These are phyloP conservation scores for Sphaerobolus stellatus DNA, from an alignment of 1,284 basidiomycete species.

Conservation along the genomic window DNA sequence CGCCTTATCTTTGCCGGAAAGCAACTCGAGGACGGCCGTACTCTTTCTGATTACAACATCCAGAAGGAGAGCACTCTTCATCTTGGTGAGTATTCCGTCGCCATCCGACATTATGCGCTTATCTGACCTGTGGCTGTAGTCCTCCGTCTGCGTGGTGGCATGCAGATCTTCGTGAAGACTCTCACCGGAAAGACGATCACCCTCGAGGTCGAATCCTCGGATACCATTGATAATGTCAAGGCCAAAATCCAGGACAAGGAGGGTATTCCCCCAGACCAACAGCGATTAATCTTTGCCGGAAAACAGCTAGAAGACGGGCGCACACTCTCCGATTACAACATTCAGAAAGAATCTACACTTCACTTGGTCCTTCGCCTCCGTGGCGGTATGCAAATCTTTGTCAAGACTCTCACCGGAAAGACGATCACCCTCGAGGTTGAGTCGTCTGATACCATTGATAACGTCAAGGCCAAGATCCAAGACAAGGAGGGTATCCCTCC, in stretches of 20 bases:
- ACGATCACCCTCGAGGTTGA: constrained; percentile 81
- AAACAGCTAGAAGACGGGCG: constrained; percentile 57
- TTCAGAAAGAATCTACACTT: constrained; percentile 59
- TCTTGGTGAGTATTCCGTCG: background rate
- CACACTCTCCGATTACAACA: constrained; percentile 51
- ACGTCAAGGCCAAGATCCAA: constrained; percentile 1
- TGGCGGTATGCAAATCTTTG: constrained; percentile 63
- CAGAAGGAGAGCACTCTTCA: background rate
- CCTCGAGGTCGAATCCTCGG: constrained; percentile 48
- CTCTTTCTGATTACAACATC: too few relatives aligned
- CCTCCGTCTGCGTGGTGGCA: constrained; percentile 13
- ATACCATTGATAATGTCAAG: background rate
- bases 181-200: constrained; percentile 61
- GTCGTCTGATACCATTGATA: constrained; percentile 39
- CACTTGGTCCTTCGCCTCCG: constrained; percentile 80
- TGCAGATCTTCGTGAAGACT: constrained; percentile 47
- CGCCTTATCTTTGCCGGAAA: too few relatives aligned
- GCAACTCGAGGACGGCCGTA: too few relatives aligned
- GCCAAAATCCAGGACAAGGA: constrained; percentile 33
- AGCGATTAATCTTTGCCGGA: constrained; percentile 47
- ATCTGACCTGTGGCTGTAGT: background rate
- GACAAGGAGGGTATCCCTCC: background rate
- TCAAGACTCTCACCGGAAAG: constrained; percentile 52
- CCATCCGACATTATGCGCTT: background rate
- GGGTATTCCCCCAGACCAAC: constrained; percentile 36